phyloP scores from a whole-genome alignment of 2,329 filamentous ascomycete genomes.

The Ustulina deusta region DNA sequence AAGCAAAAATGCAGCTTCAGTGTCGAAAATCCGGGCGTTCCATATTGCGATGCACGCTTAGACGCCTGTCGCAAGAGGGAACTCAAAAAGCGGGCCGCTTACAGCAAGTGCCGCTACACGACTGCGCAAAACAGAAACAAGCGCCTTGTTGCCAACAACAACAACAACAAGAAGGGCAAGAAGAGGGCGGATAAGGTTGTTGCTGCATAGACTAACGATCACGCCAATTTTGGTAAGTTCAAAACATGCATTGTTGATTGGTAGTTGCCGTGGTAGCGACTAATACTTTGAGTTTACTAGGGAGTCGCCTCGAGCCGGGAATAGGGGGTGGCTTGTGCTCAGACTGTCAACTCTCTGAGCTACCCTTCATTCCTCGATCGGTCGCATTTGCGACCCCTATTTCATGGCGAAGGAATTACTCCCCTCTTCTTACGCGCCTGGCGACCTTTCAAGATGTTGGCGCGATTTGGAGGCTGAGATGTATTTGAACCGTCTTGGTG shows the following conservation, averaged over 20 bases:
- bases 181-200: neutral
- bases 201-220: neutral
- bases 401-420: too few relatives aligned
- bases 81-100: neutral
- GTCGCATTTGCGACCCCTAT: too few relatives aligned
- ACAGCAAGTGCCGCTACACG: too few relatives aligned
- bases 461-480: too few relatives aligned
- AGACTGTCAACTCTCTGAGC: neutral
- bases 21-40: constrained; percentile 12
- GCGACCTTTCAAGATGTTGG: too few relatives aligned
- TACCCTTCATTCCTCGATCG: neutral
- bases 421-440: too few relatives aligned
- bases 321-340: neutral
- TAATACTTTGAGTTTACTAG: neutral
- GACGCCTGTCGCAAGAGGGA: neutral
- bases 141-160: too few relatives aligned
- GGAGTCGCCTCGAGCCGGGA: neutral
- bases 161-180: too few relatives aligned
- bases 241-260: neutral
- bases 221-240: neutral
- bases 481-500: too few relatives aligned
- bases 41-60: neutral
- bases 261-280: neutral
- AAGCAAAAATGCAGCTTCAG: constrained; percentile 26
- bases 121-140: too few relatives aligned